A percentile compares a stretch with the other conserved stretches of the same genome.
phyloP scores from a whole-genome alignment of 164 flowering plant species.

The Vitis labrusca region DNA sequence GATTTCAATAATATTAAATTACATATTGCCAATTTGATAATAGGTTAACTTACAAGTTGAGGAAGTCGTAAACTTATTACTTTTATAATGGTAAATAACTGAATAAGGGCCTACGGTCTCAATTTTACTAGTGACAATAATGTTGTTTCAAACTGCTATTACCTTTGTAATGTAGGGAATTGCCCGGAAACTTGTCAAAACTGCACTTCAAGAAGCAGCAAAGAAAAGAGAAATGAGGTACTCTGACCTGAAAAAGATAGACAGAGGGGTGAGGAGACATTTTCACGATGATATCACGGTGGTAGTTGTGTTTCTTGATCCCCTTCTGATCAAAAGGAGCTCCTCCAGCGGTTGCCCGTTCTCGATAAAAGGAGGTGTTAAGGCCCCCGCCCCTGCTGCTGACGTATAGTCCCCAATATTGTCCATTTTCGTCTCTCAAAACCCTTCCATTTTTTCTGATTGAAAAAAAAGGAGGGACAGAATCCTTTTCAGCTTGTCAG shows the following conservation, averaged over 20 bases:
- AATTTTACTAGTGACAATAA: too few relatives aligned
- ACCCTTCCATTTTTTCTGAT: background rate
- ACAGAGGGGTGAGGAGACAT: conserved; percentile 64
- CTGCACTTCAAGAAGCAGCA: conserved; percentile 61
- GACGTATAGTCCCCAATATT: conserved; percentile 7
- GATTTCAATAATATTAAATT: too few relatives aligned
- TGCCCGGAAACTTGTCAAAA: conserved; percentile 51
- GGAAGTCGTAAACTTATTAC: too few relatives aligned
- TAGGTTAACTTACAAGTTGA: too few relatives aligned
- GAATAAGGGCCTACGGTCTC: too few relatives aligned
- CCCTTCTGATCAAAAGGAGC: conserved; percentile 15
- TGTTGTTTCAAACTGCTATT: too few relatives aligned
- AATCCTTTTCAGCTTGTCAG: background rate
- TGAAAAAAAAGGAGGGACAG: background rate
- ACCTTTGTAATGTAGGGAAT: conserved; percentile 44
- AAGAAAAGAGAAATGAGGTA: conserved; percentile 71
- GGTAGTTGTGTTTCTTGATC: conserved; percentile 46
- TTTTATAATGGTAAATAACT: too few relatives aligned
- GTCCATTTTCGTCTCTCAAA: background rate
- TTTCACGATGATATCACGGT: conserved; percentile 67
- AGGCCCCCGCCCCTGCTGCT: conserved; percentile 15
- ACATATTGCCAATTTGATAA: too few relatives aligned
- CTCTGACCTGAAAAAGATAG: conserved; percentile 61
- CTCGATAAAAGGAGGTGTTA: conserved; percentile 41
- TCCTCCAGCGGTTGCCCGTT: conserved; percentile 12